Evolutionary conservation across 192 early-diverging fungal species (phyloP).

Genomic region (Phycomyces nitens): DNA sequence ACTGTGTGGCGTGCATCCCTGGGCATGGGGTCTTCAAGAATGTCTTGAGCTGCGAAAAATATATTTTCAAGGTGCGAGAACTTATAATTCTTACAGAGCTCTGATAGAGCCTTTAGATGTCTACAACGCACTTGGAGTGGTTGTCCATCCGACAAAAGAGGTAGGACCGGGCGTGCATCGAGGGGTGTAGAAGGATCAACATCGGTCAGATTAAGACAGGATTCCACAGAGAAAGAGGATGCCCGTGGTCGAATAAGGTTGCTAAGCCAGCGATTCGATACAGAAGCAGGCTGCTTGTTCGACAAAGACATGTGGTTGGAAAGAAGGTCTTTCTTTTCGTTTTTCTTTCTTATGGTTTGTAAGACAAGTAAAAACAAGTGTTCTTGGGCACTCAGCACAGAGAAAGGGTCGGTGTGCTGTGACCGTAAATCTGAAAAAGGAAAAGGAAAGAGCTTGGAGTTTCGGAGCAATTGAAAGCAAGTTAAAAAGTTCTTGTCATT

Average conservation of each 20-base stretch:
- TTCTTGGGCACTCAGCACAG: neutral
- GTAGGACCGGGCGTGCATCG: constrained; percentile 49
- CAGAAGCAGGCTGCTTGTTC: constrained; percentile 8
- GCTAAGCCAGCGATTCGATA: constrained; percentile 23
- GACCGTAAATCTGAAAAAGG: neutral
- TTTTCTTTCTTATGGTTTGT: neutral
- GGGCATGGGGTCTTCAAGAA: constrained; percentile 41
- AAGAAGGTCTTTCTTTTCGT: neutral
- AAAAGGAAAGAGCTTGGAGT: neutral
- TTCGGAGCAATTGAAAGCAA: too few relatives aligned
- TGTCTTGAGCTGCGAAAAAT: constrained; percentile 47
- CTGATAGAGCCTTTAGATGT: constrained; percentile 45
- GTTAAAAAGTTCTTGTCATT: too few relatives aligned
- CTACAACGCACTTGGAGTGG: constrained; percentile 39
- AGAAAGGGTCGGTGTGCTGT: neutral
- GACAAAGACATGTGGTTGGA: neutral
- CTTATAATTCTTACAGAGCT: constrained; percentile 44
- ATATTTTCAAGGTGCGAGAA: constrained; percentile 53
- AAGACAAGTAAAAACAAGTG: neutral
- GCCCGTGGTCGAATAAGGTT: constrained; percentile 30
- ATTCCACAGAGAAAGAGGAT: constrained; percentile 30
- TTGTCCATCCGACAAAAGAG: constrained; percentile 37
- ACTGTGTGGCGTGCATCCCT: constrained; percentile 48
- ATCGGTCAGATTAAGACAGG: constrained; percentile 31
- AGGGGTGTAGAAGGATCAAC: constrained; percentile 32